Evolutionary conservation across 768 basidiomycete genomes (phyloP), one percentile per base, ranked within the genome.

Genomic region (Gloeostereum incarnatum): DNA sequence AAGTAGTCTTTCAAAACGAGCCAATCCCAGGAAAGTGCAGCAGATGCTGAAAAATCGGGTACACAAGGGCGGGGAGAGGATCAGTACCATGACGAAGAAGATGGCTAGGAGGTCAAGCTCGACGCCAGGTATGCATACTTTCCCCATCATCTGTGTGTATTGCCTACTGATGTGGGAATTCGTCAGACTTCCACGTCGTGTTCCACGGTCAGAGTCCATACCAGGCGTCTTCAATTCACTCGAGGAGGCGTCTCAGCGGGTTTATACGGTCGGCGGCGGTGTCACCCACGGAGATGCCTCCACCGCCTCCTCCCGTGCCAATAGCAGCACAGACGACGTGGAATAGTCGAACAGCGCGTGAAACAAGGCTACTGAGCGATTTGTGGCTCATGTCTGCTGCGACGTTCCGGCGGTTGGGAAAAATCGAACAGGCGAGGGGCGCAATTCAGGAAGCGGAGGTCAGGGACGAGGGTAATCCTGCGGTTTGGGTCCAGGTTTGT

Each of bases 371-470:
- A 20, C 62, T 96, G 42, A 86, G 82, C 41, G 79, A 90, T 48
- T 61, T 97, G 5, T 99, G 96, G 96, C 60, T 96, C 4, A 88
- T 90, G 73, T 86, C 83, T 5, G 89, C 94, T 1, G 91, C 96
- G 11, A 96, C 89, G 0, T 98, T 97, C 63, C 69, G 96, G 32
- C 65, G 96, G 42, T 62, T 85, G 39, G 88, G 88, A 8, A 91
- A 91, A 61, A 72, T 88, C 38, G 93, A 96, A 42, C 89, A 97
- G 49, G 81, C 87, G 1, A 77, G 78, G 36, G 93, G 79, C 8
- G 82, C 94, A 2, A 91, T 98, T 31, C 89, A 91, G 53, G 94
- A 99, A 58, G 96, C 94, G 0, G 94, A 99, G 55, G 78, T 83
- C 3, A 69, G 75, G 46, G 89, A 94, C 53, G 82, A 88, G 46